Conservation (phyloP, 202 grass and related monocot genomes). For the Alloteropsis angusta region DNA sequence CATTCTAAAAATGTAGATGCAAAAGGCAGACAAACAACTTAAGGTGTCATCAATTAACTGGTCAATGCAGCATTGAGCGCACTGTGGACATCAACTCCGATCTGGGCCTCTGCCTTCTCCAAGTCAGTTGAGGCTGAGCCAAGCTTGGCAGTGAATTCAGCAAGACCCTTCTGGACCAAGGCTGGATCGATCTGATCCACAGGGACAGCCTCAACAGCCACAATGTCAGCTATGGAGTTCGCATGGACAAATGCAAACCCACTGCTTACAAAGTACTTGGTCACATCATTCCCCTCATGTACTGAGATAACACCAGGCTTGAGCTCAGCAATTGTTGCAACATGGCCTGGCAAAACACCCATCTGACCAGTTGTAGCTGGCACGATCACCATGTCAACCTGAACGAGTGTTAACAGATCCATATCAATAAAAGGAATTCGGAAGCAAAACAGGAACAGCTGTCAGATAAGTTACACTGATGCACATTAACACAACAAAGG, state of each 20-base stretch:
- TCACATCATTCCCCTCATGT: conserved; percentile 64
- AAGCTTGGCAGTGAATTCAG: conserved; percentile 79
- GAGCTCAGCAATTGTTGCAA: conserved; percentile 70
- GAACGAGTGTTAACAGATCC: not conserved
- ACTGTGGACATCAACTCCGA: conserved; percentile 84
- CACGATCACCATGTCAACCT: conserved; percentile 86
- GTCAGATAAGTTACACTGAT: not conserved
- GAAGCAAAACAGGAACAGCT: not conserved
- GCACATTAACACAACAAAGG: not conserved
- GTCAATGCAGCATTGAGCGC: conserved; percentile 81
- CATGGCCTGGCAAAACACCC: conserved; percentile 77
- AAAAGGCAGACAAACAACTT: conserved; percentile 28
- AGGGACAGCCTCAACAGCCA: conserved; percentile 76
- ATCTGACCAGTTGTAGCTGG: conserved; percentile 81
- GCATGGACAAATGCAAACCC: conserved; percentile 83
- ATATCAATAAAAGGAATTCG: not conserved
- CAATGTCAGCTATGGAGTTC: conserved; percentile 80
- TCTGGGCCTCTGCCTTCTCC: conserved; percentile 87
- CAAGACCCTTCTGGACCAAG: conserved; percentile 63
- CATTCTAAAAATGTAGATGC: conserved; percentile 48
- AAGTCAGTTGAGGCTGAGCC: conserved; percentile 58
- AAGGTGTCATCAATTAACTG: conserved; percentile 36
- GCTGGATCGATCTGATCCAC: conserved; percentile 56
- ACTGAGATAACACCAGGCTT: conserved; percentile 80
- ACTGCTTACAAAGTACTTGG: conserved; percentile 84